Evolutionary conservation across 352 stramenopile genomes (phyloP).

Genomic region (Pythium volutum): DNA sequence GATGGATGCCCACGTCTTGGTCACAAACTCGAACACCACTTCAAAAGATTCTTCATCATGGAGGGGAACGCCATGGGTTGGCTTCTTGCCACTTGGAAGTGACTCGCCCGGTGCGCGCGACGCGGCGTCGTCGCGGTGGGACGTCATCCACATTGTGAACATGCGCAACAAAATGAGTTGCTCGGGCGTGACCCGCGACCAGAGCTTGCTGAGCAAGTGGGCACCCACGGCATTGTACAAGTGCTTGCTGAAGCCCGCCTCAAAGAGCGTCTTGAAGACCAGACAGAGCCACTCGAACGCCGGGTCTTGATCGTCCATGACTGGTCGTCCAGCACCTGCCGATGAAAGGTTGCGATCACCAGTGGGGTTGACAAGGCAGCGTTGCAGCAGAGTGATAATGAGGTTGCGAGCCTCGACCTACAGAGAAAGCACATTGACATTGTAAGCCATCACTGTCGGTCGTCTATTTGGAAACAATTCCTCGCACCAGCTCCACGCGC

Average conservation of each 20-base stretch:
- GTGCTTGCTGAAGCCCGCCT: slow-evolving; percentile 38
- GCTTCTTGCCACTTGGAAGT: neutral
- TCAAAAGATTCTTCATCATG: slow-evolving; percentile 8
- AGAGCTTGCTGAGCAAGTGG: slow-evolving; percentile 74
- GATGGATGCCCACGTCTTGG: slow-evolving; percentile 51
- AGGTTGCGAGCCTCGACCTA: slow-evolving; percentile 67
- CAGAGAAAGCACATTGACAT: neutral
- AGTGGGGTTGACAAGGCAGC: slow-evolving; percentile 49
- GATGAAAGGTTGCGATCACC: neutral
- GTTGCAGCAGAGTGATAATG: slow-evolving; percentile 72
- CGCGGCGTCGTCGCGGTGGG: slow-evolving; percentile 1
- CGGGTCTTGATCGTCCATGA: slow-evolving; percentile 44
- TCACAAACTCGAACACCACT: slow-evolving; percentile 50
- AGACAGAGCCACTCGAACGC: slow-evolving; percentile 80
- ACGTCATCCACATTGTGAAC: slow-evolving; percentile 62
- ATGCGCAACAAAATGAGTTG: slow-evolving; percentile 79
- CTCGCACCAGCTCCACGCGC: slow-evolving; percentile 50
- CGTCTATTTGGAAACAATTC: too few species aligned
- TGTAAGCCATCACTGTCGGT: too few species aligned
- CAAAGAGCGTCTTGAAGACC: slow-evolving; percentile 63
- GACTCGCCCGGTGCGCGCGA: neutral
- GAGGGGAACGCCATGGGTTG: neutral
- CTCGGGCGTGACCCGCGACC: slow-evolving; percentile 77
- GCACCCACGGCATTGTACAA: slow-evolving; percentile 73
- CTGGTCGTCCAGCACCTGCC: neutral